Evolutionary conservation across 768 basidiomycete species (phyloP).

Genomic region (Ramaria rubella): DNA sequence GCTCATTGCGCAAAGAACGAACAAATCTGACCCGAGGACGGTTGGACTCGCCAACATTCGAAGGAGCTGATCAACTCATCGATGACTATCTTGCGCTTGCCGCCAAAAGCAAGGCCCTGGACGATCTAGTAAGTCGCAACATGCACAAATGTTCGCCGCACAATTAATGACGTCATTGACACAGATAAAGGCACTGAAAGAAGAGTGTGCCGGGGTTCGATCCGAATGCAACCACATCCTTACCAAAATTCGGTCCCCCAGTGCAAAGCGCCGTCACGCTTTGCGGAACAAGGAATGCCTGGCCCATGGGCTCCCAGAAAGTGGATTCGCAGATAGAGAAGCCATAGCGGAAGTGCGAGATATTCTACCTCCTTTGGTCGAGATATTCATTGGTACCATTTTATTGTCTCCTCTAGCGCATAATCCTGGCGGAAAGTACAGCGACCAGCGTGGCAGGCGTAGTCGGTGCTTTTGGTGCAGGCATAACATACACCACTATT

Average conservation of each 20-base stretch:
- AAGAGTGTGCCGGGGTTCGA: background rate
- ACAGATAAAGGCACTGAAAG: background rate
- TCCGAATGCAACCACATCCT: background rate
- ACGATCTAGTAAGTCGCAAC: background rate
- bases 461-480: background rate
- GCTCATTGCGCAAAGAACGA: background rate
- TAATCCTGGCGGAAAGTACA: background rate
- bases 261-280: background rate
- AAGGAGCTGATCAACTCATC: background rate
- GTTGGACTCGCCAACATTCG: background rate
- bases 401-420: background rate
- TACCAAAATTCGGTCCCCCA: background rate
- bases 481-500: background rate
- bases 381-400: no score
- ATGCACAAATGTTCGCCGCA: background rate
- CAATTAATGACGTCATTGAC: background rate
- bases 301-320: background rate
- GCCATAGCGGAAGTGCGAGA: background rate
- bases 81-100: background rate
- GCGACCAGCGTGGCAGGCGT: background rate
- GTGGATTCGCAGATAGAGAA: background rate
- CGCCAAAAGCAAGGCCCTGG: background rate
- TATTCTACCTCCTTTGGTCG: background rate
- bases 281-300: background rate
- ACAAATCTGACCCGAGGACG: background rate